Evolutionary conservation across 805 yeast genomes (phyloP), one percentile per base, ranked within the genome.

Genomic region (Lachancea nothofagi): DNA sequence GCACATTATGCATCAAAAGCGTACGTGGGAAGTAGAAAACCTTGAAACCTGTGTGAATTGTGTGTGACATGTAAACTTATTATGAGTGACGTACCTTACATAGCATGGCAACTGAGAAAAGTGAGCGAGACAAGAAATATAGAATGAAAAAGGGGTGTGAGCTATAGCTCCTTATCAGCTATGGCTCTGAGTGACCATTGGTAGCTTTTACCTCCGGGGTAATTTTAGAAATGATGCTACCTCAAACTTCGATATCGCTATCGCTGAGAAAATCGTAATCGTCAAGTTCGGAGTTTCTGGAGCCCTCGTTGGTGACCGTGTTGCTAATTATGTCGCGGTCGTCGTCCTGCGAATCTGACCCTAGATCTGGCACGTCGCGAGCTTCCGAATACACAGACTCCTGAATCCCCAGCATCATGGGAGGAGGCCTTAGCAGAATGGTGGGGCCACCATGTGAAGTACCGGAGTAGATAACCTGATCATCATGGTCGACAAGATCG

Each of bases 191-290:
- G 26, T 23, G 26, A 23, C 15, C 13, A 14, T 10, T n/a, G n/a
- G n/a, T n/a, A n/a, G n/a, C n/a, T n/a, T n/a, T n/a, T n/a, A n/a
- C n/a, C n/a, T n/a, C n/a, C n/a, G n/a, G n/a, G n/a, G n/a, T n/a
- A n/a, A n/a, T n/a, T n/a, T n/a, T n/a, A n/a, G 7, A 7, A 15
- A n/a, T n/a, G 27, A 10, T 8, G 7, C 10, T 19, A 28, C 17
- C 15, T 22, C 17, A 29, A 29, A 12, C n/a, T 14, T 43, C 46
- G 7, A 47, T 37, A 25, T 54, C 59, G 26, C 51, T 48, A 17
- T 53, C 59, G 36, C 57, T 53, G 37, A 54, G 40, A 28, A 51
- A 48, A 36, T 54, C 57, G 34, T 52, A 54, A 24, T 53, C 57
- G 23, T 51, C 55, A 47, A 52, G 48, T 27, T 48, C 47, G 8